Evolutionary conservation across 2,329 filamentous ascomycete genomes (phyloP).

Genomic region (Trichoderma koningiopsis): DNA sequence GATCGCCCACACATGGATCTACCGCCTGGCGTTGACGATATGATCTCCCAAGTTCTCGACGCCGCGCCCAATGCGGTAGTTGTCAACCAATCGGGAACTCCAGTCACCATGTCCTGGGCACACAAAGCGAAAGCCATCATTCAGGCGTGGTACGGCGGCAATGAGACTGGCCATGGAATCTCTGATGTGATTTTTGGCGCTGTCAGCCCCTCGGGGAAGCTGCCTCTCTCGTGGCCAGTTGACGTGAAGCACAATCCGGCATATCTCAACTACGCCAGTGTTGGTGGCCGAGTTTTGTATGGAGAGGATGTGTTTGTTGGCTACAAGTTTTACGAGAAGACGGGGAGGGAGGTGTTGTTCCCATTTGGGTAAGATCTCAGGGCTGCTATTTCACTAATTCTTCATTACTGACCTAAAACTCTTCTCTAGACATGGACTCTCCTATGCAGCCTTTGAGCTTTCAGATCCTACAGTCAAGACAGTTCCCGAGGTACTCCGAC

Average conservation of each 20-base stretch:
- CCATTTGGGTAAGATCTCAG: neutral
- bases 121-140: neutral
- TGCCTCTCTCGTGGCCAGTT: neutral
- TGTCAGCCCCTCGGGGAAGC: neutral
- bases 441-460: neutral
- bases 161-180: slow-evolving; percentile 10
- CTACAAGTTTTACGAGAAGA: slow-evolving; percentile 13
- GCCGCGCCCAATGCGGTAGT: neutral
- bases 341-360: slow-evolving; percentile 6
- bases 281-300: slow-evolving; percentile 5
- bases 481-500: neutral
- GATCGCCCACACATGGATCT: slow-evolving; percentile 3
- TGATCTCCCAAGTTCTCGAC: slow-evolving; percentile 7
- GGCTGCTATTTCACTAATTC: no score
- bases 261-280: slow-evolving; percentile 14
- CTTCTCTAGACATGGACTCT: neutral
- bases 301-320: slow-evolving; percentile 12
- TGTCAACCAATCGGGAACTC: slow-evolving; percentile 8
- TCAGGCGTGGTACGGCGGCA: slow-evolving; percentile 7
- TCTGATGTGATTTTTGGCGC: neutral
- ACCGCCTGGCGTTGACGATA: neutral
- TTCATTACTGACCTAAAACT: neutral
- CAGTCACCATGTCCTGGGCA: slow-evolving; percentile 2
- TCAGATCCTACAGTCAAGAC: slow-evolving; percentile 1
- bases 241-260: slow-evolving; percentile 3